Evolutionary conservation across 2,329 filamentous ascomycete species (phyloP), one percentile per base, ranked within the genome.

Genomic region (Stagonosporopsis chrysanthemi): DNA sequence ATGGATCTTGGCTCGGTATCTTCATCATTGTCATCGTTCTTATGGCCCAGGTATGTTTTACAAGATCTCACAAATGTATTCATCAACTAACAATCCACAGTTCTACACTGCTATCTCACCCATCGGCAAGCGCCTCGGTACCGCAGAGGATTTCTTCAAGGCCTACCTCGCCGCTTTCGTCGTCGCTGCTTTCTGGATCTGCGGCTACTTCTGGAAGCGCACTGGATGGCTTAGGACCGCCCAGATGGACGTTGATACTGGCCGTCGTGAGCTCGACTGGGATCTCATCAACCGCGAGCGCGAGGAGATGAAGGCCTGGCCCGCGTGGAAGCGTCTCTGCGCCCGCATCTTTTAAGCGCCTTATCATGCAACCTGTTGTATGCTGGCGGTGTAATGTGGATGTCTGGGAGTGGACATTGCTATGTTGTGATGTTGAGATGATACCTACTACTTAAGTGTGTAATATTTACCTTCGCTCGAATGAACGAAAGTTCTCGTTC

Each of bases 241-340:
- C 26, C 77, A 90, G 63, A 89, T 91, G 56, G 88, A 90, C 64
- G 82, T 90, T 51, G 87, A 90, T 69, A 83, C 81, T 26, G 88
- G 87, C 60, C 83, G 87, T 36, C 82, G 87, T 56, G 82, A 86
- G 74, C 81, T 88, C 47, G 83, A 90, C 71, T 89, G 85, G 85
- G 86, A 88, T 11, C 77, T 78, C 38, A 87, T 88, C 75, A 83
- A 88, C 70, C 81, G 77, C 35, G 79, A 83, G 66, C 80, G 82
- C 28, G 82, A 78, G 35, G 71, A 79, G 72, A 71, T 85, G 19
- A 82, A 82, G 15, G 67, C 75, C 3, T 82, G 79, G 79, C 85
- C 85, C 1, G 71, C 76, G 12, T 88, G 84, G 84, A 75, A 72
- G 56, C 71, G 72, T 38, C 8, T 60, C 14, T 1, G 57, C 3